Base-by-base conservation (phyloP, 1,284 basidiomycete species). In the Rhodotorula sp. region DNA sequence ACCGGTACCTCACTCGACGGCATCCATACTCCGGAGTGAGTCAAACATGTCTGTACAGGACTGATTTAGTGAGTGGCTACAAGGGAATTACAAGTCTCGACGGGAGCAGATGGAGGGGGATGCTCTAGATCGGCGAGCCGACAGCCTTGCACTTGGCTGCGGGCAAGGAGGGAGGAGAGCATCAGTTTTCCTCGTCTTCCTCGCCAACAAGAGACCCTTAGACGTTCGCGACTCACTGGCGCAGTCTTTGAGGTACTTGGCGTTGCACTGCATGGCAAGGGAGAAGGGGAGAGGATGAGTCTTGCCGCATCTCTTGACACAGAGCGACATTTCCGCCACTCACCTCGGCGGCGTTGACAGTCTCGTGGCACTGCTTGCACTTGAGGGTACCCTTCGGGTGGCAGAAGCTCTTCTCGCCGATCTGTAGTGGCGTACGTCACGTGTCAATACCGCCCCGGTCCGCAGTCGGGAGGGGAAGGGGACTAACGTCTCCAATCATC, bases 401-500 rank as follows among this genome's bases (percentile, higher is more conserved):
- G 47, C 52, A 52, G 67, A 70, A 73, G 5, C 12, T 7, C 57
- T 75, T 60, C 60, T 75, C 58, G 28, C 74, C 74, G 56, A 75
- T 75, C 74, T 75, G 68, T 14, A 26, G 2, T 19, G 23, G 49
- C 49, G 23, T 18, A 23, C 49, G 26, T 2, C 3, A 19, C 26
- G 2, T n/a, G 49, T 43, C 7, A 31, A 34, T 31, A 43, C 16
- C 18, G 48, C 21, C n/a, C 15, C 45, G n/a, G 26, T 23, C 8
- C 38, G 43, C n/a, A 14, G 15, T n/a, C 2, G 1, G 7, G 31
- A 26, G 10, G 26, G 43, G 15, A 19, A 16, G 14, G 34, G 34
- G 28, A 69, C 74, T 49, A 45, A 73, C 74, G 38, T 75, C 71
- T 6, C 74, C 74, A 16, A 75, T 56, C 21, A 67, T 48, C 31